Evolutionary conservation across 805 yeast genomes (phyloP), one percentile per base, ranked within the genome.

Genomic region (Kuraishia ogatae): DNA sequence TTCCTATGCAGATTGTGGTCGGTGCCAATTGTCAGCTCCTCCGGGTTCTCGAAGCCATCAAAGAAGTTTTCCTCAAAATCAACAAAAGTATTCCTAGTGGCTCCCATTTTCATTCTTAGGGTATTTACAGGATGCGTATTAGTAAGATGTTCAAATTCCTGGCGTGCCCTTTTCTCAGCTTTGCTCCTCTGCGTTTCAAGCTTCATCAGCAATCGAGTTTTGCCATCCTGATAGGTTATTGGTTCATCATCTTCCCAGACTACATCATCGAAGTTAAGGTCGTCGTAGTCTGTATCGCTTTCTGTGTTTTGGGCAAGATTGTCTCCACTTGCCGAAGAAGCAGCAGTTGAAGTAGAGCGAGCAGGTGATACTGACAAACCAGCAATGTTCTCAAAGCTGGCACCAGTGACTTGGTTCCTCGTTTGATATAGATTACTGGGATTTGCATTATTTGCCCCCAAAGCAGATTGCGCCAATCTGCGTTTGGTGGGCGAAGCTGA

Each of bases 111-210:
- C 39, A 10, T 20, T 50, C 21, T 29, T 23, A 29, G n/a, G 24
- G 26, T 17, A 23, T 23, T 28, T 46, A 24, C 50, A 19, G 55
- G 52, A 26, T 54, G 50, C 24, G 47, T 51, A 54, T 50, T 50
- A 51, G 39, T 53, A 54, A 55, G 56, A 22, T 47, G 54, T 15
- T 57, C 56, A 29, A 53, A 55, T 24, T 57, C 59, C 11, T 28
- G 6, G 24, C 54, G 55, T 7, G 56, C 56, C 48, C 52, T 55
- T 15, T 43, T 48, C 13, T 50, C 28, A 2, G 59, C 59, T 8
- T 50, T 29, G 29, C 50, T 54, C 24, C 51, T 55, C 19, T 55
- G 48, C 50, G 21, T 13, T 24, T 55, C 53, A 22, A 54, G 55
- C 26, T 53, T 52, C 43, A 47, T 51, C 46, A 57, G 22, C 21